Conservation (phyloP, 73 alveolate genomes). For the Urostyla sp. region DNA sequence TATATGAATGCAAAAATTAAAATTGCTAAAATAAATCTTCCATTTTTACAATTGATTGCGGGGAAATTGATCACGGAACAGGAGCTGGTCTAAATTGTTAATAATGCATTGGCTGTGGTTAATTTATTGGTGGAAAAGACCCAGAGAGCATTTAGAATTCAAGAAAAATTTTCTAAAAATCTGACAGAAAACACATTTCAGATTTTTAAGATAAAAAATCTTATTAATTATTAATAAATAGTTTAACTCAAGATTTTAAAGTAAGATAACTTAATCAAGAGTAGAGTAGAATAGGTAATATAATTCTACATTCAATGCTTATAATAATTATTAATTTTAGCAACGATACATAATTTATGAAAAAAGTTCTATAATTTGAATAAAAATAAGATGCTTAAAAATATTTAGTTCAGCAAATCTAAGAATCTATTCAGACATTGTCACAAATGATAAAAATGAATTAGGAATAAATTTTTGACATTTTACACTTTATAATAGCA, state of each 20-base stretch:
- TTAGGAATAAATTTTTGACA: background rate
- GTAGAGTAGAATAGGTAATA: background rate
- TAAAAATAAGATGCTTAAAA: background rate
- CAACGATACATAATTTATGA: too few relatives aligned
- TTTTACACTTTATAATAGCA: background rate
- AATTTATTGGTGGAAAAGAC: background rate
- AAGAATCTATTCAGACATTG: background rate
- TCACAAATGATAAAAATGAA: too few relatives aligned
- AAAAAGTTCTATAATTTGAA: too few relatives aligned
- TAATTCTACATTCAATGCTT: background rate
- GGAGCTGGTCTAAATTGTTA: too few relatives aligned
- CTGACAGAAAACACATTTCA: background rate
- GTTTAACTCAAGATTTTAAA: background rate
- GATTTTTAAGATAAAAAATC: background rate
- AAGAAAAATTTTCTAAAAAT: too few relatives aligned
- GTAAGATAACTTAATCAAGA: background rate
- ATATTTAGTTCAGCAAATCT: too few relatives aligned
- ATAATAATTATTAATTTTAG: too few relatives aligned
- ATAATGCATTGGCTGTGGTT: background rate
- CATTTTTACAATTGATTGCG: background rate
- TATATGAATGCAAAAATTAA: background rate
- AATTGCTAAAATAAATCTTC: background rate
- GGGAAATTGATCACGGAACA: background rate
- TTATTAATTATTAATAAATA: too few relatives aligned
- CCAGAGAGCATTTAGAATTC: background rate